Evolutionary conservation across 2,329 filamentous ascomycete genomes (phyloP).

Genomic region (Claviceps spartinae): DNA sequence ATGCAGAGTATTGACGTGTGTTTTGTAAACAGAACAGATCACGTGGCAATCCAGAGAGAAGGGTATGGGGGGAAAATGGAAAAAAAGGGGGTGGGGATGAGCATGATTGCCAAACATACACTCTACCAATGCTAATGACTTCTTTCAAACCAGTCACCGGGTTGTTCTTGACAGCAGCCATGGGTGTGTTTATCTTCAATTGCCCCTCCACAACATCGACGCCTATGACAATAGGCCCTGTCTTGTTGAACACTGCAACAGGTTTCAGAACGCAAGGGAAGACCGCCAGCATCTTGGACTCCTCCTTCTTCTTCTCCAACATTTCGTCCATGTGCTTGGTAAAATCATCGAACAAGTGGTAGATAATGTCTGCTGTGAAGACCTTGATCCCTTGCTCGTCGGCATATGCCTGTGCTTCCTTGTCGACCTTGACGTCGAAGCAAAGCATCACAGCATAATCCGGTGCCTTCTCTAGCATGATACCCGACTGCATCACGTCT

Average conservation of each 20-base stretch:
- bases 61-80: background rate
- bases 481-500: constrained; percentile 88
- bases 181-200: constrained; percentile 75
- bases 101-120: constrained; percentile 47
- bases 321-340: constrained; percentile 86
- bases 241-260: constrained; percentile 98
- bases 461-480: constrained; percentile 90
- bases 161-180: constrained; percentile 76
- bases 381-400: constrained; percentile 94
- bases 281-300: constrained; percentile 87
- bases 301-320: constrained; percentile 85
- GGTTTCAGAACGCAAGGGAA: constrained; percentile 88
- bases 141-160: constrained; percentile 69
- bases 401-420: constrained; percentile 81
- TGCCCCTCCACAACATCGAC: constrained; percentile 90
- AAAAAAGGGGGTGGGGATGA: background rate
- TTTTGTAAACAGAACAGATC: background rate
- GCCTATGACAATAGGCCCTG: constrained; percentile 83
- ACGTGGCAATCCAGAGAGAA: background rate
- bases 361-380: constrained; percentile 98
- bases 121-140: constrained; percentile 73
- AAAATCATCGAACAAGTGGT: constrained; percentile 94
- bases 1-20: background rate
- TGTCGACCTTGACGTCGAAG: constrained; percentile 99
- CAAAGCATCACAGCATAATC: constrained; percentile 99